Evolutionary conservation across 192 early-diverging fungal genomes (phyloP).

Genomic region (Phycomyces blakesleeanus): DNA sequence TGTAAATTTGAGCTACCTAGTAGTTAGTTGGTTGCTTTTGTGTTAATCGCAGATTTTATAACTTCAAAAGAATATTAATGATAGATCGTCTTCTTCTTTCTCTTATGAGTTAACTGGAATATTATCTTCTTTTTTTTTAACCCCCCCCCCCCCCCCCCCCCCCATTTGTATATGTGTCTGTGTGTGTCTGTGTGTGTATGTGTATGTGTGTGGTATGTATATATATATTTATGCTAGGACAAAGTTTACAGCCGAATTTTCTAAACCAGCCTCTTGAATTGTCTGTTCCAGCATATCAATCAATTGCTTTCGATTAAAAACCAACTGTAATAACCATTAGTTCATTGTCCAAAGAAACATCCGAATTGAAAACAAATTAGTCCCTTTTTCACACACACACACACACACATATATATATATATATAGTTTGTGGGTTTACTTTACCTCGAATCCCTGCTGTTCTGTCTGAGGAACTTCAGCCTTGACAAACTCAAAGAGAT

Average conservation of each 20-base stretch:
- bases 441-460: slow-evolving; percentile 68
- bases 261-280: slow-evolving; percentile 68
- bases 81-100: no score
- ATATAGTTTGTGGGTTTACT: background rate
- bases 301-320: slow-evolving; percentile 66
- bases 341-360: no score
- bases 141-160: no score
- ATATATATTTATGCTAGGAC: slow-evolving; percentile 26
- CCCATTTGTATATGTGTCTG: no score
- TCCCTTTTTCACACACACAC: background rate
- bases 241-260: slow-evolving; percentile 51
- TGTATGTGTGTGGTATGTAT: no score
- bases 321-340: slow-evolving; percentile 50
- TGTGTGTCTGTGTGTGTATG: background rate
- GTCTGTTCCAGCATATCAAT: slow-evolving; percentile 62
- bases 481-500: slow-evolving; percentile 85
- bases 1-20: no score
- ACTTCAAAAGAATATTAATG: no score
- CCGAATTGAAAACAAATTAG: no score
- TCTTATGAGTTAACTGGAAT: no score
- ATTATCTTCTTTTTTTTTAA: no score
- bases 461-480: slow-evolving; percentile 59
- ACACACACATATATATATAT: background rate
- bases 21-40: no score
- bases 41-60: no score